phyloP scores from a whole-genome alignment of 1,284 basidiomycete species.

The Cutaneotrichosporon dermatis region DNA sequence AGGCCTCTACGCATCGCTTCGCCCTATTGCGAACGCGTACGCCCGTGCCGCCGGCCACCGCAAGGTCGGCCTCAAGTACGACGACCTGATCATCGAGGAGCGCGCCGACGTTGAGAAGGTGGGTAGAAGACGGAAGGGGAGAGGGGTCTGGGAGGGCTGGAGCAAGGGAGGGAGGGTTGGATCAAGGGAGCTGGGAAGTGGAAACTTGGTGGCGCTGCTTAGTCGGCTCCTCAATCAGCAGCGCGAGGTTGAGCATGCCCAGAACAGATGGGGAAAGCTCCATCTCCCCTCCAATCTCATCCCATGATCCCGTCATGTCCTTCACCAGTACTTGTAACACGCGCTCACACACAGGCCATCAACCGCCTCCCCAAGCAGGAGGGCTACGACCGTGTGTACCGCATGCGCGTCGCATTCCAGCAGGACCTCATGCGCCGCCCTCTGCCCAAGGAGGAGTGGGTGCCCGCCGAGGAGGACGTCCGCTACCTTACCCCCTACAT shows the following conservation, averaged over 20 bases:
- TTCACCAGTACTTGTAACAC: not conserved
- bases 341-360: constrained; percentile 61
- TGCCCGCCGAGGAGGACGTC: constrained; percentile 70
- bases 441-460: constrained; percentile 83
- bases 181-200: not conserved
- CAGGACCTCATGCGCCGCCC: constrained; percentile 74
- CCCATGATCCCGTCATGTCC: no score
- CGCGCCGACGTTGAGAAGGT: constrained; percentile 79
- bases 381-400: constrained; percentile 85
- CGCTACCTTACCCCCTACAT: constrained; percentile 86
- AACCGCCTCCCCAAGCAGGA: constrained; percentile 72
- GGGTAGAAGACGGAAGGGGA: constrained; percentile 53
- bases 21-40: constrained; percentile 81
- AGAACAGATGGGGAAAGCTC: no score
- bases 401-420: constrained; percentile 79
- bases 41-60: constrained; percentile 78
- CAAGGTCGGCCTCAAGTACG: constrained; percentile 85
- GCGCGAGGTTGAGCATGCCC: no score
- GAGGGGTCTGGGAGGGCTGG: constrained; percentile 10
- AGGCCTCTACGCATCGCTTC: constrained; percentile 53
- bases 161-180: not conserved
- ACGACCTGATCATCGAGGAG: constrained; percentile 92
- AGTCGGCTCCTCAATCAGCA: no score
- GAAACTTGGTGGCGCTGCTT: no score
- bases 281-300: no score